Percentiles rank a stretch among this genome's conserved stretches.
phyloP scores from a whole-genome alignment of 768 basidiomycete species.

The Xanthoconium stramineum region DNA sequence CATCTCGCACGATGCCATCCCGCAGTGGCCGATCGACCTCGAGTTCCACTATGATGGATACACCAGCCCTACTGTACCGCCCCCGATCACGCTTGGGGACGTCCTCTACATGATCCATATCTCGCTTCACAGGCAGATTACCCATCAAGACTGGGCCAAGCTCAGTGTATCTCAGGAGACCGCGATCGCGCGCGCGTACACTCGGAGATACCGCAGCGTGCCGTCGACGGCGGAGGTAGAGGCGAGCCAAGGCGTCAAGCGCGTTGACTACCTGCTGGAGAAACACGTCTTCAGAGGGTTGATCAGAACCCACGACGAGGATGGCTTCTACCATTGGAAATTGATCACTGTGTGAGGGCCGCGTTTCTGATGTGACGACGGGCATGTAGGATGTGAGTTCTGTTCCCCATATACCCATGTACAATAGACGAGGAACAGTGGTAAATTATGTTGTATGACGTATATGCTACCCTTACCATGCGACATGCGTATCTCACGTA shows the following conservation, averaged over 20 bases:
- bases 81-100: slow-evolving; percentile 56
- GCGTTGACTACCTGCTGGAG: slow-evolving; percentile 38
- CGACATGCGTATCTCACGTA: not conserved
- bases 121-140: slow-evolving; percentile 42
- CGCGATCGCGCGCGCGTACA: slow-evolving; percentile 36
- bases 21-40: slow-evolving; percentile 61
- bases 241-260: slow-evolving; percentile 37
- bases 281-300: slow-evolving; percentile 37
- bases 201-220: slow-evolving; percentile 31
- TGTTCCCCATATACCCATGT: slow-evolving; percentile 1
- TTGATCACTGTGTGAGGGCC: slow-evolving; percentile 20
- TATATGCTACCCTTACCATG: not conserved
- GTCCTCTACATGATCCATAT: slow-evolving; percentile 51
- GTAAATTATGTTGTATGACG: not conserved
- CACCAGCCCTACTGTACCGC: slow-evolving; percentile 19
- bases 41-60: slow-evolving; percentile 34
- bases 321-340: slow-evolving; percentile 30
- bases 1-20: slow-evolving; percentile 55
- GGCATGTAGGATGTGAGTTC: not conserved
- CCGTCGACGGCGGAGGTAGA: slow-evolving; percentile 31
- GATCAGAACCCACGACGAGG: slow-evolving; percentile 28
- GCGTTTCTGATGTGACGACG: not conserved
- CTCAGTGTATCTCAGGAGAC: slow-evolving; percentile 28
- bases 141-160: slow-evolving; percentile 35
- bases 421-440: not conserved